Conservation (phyloP, 208 protist genomes). For the Dictyostelium gargantuum region DNA sequence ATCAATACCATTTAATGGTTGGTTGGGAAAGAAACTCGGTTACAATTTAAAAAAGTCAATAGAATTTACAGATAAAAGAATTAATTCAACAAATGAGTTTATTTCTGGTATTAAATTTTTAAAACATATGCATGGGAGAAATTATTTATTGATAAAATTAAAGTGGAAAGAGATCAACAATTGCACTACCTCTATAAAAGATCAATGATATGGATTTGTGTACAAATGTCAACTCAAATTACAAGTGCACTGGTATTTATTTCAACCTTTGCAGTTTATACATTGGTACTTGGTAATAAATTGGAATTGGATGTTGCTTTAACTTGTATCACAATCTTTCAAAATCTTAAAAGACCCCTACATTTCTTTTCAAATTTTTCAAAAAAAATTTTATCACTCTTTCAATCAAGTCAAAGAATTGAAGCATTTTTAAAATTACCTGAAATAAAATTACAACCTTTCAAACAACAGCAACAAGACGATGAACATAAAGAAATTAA, state of each 20-base stretch:
- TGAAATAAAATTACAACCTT: background rate
- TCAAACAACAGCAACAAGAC: background rate
- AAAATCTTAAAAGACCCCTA: background rate
- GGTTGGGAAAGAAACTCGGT: constrained; percentile 15
- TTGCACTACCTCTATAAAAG: background rate
- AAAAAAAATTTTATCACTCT: background rate
- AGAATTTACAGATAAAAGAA: constrained; percentile 70
- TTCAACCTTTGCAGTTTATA: background rate
- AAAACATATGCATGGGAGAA: constrained; percentile 86
- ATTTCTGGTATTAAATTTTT: constrained; percentile 84
- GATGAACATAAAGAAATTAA: background rate
- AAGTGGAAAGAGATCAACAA: constrained; percentile 10
- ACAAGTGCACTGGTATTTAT: background rate
- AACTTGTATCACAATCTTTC: background rate
- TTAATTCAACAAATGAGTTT: constrained; percentile 79
- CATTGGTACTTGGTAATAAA: background rate
- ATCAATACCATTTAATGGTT: constrained; percentile 75
- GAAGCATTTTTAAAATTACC: background rate
- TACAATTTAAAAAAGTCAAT: background rate
- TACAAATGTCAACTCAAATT: too few species aligned
- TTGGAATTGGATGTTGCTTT: too few species aligned
- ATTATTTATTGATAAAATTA: constrained; percentile 66
- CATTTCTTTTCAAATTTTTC: background rate
- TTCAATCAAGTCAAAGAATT: background rate
- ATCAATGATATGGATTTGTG: background rate